Evolutionary conservation across 805 yeast genomes (phyloP).

Genomic region (Candida tallmaniae): DNA sequence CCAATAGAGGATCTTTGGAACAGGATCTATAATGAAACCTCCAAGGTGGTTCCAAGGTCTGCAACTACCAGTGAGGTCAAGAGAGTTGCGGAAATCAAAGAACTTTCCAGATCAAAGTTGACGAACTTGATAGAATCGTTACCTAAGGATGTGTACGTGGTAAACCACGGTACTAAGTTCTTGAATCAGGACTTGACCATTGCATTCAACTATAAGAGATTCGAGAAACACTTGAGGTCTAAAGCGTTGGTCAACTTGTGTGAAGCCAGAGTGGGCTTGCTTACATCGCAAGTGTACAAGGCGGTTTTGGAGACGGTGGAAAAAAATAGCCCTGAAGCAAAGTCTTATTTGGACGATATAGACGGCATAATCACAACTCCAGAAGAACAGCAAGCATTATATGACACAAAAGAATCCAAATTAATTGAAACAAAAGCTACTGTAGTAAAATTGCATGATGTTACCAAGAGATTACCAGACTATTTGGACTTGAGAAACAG

Average conservation of each 20-base stretch:
- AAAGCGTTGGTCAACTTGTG: slow-evolving; percentile 59
- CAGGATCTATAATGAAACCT: slow-evolving; percentile 29
- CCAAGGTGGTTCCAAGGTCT: slow-evolving; percentile 31
- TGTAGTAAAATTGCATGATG: slow-evolving; percentile 31
- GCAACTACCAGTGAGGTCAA: slow-evolving; percentile 37
- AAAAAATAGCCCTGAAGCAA: slow-evolving; percentile 41
- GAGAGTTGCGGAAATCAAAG: slow-evolving; percentile 56
- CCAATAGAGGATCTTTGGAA: slow-evolving; percentile 39
- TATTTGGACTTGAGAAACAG: slow-evolving; percentile 43
- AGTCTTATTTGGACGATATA: slow-evolving; percentile 39
- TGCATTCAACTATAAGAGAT: slow-evolving; percentile 61
- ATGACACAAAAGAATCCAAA: slow-evolving; percentile 27
- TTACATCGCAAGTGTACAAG: slow-evolving; percentile 62
- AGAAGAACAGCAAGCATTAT: slow-evolving; percentile 27
- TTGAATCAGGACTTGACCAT: slow-evolving; percentile 50
- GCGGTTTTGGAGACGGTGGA: slow-evolving; percentile 57
- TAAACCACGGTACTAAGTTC: slow-evolving; percentile 31
- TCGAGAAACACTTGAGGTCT: slow-evolving; percentile 61
- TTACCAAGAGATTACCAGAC: slow-evolving; percentile 33
- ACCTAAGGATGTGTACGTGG: slow-evolving; percentile 21
- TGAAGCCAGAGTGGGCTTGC: slow-evolving; percentile 62
- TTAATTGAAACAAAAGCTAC: slow-evolving; percentile 32
- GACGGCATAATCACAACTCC: slow-evolving; percentile 50
- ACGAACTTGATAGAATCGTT: slow-evolving; percentile 27
- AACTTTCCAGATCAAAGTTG: slow-evolving; percentile 39